A percentile compares a stretch with the other conserved stretches of the same genome.
Conservation (phyloP, 345 rosid genomes). For the Lepidium didymum region DNA sequence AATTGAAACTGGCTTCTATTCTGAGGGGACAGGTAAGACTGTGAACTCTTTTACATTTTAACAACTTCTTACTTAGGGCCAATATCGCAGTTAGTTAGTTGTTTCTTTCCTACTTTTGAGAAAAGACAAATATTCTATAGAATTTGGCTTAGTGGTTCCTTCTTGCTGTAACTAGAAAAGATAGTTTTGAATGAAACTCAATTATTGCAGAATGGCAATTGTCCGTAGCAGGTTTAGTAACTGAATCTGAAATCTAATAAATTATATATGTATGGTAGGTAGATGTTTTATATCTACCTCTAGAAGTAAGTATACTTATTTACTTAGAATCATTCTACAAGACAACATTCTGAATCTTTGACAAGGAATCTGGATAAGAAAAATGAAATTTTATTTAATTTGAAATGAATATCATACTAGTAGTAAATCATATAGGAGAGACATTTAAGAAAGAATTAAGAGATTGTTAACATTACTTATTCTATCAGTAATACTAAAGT, state of each 20-base stretch:
- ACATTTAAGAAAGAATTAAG: too few species aligned
- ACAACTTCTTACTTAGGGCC: constrained; percentile 7
- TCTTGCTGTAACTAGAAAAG: neutral
- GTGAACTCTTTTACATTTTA: neutral
- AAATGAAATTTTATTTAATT: neutral
- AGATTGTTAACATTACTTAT: too few species aligned
- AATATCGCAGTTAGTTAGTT: neutral
- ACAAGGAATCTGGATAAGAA: constrained; percentile 1
- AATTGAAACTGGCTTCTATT: constrained; percentile 61
- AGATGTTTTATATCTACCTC: neutral
- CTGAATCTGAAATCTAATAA: neutral
- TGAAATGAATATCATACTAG: neutral
- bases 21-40: constrained; percentile 71
- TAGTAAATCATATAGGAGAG: neutral
- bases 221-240: neutral
- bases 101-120: neutral
- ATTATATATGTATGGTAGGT: constrained; percentile 10
- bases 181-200: constrained; percentile 2
- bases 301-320: constrained; percentile 4
- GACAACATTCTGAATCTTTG: constrained; percentile 9
- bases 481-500: neutral
- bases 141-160: constrained; percentile 7
- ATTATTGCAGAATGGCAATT: neutral
- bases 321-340: constrained; percentile 15
- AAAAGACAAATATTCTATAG: neutral